Base-by-base conservation (phyloP, 345 rosid species). In the Salix exigua region DNA sequence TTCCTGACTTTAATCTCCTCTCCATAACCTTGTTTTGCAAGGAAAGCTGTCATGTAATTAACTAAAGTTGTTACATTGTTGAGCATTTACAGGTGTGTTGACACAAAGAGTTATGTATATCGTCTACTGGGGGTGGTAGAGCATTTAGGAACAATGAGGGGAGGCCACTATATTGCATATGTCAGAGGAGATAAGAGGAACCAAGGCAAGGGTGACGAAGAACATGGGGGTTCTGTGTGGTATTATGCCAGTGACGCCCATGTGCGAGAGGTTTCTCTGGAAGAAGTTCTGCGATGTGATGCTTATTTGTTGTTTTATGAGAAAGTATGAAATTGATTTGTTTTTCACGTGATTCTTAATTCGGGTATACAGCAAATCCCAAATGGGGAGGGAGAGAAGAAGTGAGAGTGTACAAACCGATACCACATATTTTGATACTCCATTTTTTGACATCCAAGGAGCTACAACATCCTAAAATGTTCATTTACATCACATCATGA, bases 291-390 rank as follows among this genome's bases (percentile, higher is more conserved):
- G 74, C 81, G 86, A 5, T 75, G 90, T 0, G 97, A 96, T 83
- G 99, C 99, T 9, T 96, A 96, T 83, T 88, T 96, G 76, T 87
- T 96, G 78, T 96, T 96, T 85, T 96, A 96, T 10, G 93, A 93
- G 80, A 82, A 77, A 78, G 72, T 83, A 70, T 83, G 86, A 87
- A 73, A 69, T 50, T 21, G 58, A 79, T 33, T 65, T n/a, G 60
- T 51, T 72, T 66, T 6, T 14, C 61, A 66, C 75, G n/a, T 28
- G 62, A 58, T 58, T n/a, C 62, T 10, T 25, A 58, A 58, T 3
- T 35, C 66, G 82, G 76, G 71, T 73, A 79, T 70, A 82, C 77
- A 78, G 48, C 64, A 60, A 78, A 65, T 63, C 75, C 75, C 69
- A 71, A 25, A 48, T 33, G 44, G 69, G 72, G 55, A 72, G 40